Conservation (phyloP, 179 eudicot species). For the Spinacia oleracea region DNA sequence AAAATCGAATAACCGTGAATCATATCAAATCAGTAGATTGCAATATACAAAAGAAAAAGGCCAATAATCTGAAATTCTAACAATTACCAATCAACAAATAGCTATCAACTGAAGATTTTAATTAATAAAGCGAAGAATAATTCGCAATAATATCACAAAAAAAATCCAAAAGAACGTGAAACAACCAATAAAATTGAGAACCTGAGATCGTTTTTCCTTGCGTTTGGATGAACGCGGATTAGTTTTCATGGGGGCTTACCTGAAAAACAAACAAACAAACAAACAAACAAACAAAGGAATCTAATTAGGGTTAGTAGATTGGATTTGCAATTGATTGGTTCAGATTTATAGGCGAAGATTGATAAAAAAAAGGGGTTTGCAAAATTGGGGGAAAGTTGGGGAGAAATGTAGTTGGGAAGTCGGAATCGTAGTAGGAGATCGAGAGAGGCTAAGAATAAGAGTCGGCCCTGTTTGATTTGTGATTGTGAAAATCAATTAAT, state of each 20-base stretch:
- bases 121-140: background rate
- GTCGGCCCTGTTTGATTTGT: too few species aligned
- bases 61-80: background rate
- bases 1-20: background rate
- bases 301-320: background rate
- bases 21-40: background rate
- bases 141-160: background rate
- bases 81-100: background rate
- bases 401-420: background rate
- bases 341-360: background rate
- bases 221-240: constrained; percentile 38
- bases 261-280: background rate
- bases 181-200: constrained; percentile 14
- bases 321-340: background rate
- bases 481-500: too few species aligned
- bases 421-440: background rate
- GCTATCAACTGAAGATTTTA: background rate
- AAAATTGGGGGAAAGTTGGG: background rate
- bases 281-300: background rate
- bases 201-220: constrained; percentile 38
- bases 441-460: background rate
- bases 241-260: constrained; percentile 28
- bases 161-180: background rate
- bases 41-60: background rate
- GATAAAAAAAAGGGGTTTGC: background rate